Evolutionary conservation across 2,329 filamentous ascomycete species (phyloP).

Genomic region (Verticillium zaregamsianum): DNA sequence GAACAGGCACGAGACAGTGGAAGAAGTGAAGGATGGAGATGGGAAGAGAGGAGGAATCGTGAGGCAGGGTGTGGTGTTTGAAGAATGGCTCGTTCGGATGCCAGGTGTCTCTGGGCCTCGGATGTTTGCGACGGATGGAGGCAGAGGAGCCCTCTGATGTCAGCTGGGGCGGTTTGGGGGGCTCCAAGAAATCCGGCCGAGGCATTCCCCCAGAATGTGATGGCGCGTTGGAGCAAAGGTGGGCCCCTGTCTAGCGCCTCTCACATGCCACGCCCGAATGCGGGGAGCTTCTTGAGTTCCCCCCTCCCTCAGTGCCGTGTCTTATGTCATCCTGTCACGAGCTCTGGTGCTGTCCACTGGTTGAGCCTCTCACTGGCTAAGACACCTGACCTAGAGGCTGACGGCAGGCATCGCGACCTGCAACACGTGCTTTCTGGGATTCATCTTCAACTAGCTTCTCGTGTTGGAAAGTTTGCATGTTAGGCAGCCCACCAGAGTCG

Average conservation of each 20-base stretch:
- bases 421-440: no score
- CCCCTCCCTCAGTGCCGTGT: not conserved
- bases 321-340: not conserved
- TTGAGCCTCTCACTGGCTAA: no score
- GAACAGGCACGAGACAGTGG: not conserved
- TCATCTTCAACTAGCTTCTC: no score
- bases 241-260: not conserved
- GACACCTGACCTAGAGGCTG: no score
- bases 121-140: not conserved
- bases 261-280: conserved; percentile 1
- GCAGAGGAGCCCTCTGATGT: not conserved
- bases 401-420: no score
- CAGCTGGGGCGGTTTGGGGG: not conserved
- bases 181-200: not conserved
- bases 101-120: not conserved
- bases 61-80: not conserved
- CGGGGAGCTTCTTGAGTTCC: not conserved
- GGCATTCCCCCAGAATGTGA: conserved; percentile 1
- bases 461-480: no score
- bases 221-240: not conserved
- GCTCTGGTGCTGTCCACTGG: no score
- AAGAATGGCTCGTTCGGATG: not conserved
- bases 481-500: no score
- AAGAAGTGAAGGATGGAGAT: not conserved
- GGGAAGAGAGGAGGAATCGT: not conserved